Percentiles rank a stretch among this genome's conserved stretches.
Evolutionary conservation across 345 rosid genomes (phyloP).

Genomic region (Jatropha curcas): DNA sequence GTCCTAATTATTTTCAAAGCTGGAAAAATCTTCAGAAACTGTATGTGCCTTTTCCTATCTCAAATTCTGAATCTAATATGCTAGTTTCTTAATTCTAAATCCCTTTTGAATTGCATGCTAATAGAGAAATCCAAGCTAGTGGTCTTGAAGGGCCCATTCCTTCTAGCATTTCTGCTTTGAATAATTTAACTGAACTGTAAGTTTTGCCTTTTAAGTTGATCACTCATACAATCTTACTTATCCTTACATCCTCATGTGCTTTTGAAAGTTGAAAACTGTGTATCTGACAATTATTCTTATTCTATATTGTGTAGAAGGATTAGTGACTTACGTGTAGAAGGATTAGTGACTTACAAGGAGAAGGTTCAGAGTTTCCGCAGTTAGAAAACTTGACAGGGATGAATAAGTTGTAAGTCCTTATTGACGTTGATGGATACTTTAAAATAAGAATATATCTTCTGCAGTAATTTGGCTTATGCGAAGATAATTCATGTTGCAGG

Average conservation of each 20-base stretch:
- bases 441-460: neutral
- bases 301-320: slow-evolving; percentile 18
- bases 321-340: slow-evolving; percentile 20
- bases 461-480: neutral
- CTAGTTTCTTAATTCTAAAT: neutral
- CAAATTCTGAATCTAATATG: neutral
- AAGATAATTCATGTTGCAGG: slow-evolving; percentile 19
- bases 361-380: slow-evolving; percentile 16
- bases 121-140: slow-evolving; percentile 24
- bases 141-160: slow-evolving; percentile 30
- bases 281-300: neutral
- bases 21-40: neutral
- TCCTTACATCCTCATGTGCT: neutral
- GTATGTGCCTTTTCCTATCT: neutral
- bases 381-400: slow-evolving; percentile 3
- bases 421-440: neutral
- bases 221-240: neutral
- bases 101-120: neutral
- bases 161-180: slow-evolving; percentile 10
- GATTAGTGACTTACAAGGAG: slow-evolving; percentile 23
- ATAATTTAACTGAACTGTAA: slow-evolving; percentile 20
- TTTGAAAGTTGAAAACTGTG: neutral
- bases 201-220: neutral
- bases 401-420: slow-evolving; percentile 8
- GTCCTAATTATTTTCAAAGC: slow-evolving; percentile 11